phyloP scores from a whole-genome alignment of 73 alveolate genomes.

The Paramecium biaurelia region DNA sequence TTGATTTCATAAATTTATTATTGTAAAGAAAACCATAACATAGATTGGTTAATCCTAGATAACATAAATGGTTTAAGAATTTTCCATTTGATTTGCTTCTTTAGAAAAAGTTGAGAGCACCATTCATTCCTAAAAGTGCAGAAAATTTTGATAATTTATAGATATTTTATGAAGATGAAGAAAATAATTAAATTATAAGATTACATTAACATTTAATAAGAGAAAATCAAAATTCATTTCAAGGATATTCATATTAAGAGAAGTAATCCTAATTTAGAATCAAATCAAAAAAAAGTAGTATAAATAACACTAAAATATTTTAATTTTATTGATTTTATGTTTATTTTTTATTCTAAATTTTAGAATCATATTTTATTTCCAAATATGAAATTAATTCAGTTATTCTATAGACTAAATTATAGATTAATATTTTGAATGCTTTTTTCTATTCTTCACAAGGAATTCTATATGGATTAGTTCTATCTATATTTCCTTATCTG shows the following conservation, averaged over 20 bases:
- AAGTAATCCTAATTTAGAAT: not conserved
- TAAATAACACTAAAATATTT: not conserved
- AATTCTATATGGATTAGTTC: no score
- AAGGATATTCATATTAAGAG: not conserved
- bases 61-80: constrained; percentile 73
- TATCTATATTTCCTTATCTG: no score
- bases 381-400: no score
- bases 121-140: constrained; percentile 65
- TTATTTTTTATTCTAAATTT: not conserved
- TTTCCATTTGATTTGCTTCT: constrained; percentile 72
- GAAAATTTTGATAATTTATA: constrained; percentile 68
- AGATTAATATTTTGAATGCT: no score
- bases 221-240: not conserved
- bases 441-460: no score
- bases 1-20: constrained; percentile 80
- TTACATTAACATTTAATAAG: not conserved
- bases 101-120: constrained; percentile 61
- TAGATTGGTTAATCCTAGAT: constrained; percentile 2
- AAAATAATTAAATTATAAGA: not conserved
- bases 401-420: no score
- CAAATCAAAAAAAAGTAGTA: not conserved
- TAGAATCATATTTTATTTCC: not conserved
- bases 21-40: constrained; percentile 29
- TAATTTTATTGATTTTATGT: not conserved
- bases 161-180: constrained; percentile 2